phyloP scores from a whole-genome alignment of 129 eudicot species.

The Gnaphalium uliginosum region DNA sequence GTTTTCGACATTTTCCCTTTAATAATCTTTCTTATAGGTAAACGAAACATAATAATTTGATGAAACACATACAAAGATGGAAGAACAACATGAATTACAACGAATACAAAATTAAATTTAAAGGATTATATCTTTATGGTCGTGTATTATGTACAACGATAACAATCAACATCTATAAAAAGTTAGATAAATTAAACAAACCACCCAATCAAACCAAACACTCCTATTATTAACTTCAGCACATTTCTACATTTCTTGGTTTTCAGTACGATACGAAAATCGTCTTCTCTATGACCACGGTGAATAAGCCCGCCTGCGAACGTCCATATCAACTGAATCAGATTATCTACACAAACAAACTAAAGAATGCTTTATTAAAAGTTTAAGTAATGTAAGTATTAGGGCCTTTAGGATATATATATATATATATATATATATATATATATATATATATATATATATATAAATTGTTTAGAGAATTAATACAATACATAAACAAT shows the following conservation, averaged over 20 bases:
- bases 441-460: no score
- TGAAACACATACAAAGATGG: background rate
- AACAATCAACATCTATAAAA: constrained; percentile 10
- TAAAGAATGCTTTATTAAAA: background rate
- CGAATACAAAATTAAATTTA: background rate
- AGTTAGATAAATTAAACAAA: background rate
- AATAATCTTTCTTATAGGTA: background rate
- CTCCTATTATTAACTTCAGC: no score
- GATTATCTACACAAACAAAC: background rate
- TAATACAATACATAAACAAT: no score
- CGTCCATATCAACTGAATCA: background rate
- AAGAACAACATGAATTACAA: background rate
- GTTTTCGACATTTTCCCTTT: no score
- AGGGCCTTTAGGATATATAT: no score
- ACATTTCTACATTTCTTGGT: no score
- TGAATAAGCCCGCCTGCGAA: background rate
- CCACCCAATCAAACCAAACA: background rate
- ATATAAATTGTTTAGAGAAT: no score
- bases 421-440: no score
- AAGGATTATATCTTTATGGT: constrained; percentile 10
- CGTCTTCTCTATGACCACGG: background rate
- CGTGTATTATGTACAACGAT: constrained; percentile 19
- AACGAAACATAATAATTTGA: background rate
- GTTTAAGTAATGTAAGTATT: no score
- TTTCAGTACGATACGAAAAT: no score